A percentile compares a stretch with the other conserved stretches of the same genome.
phyloP scores from a whole-genome alignment of 768 basidiomycete species.

The Macrocybe gigantea region DNA sequence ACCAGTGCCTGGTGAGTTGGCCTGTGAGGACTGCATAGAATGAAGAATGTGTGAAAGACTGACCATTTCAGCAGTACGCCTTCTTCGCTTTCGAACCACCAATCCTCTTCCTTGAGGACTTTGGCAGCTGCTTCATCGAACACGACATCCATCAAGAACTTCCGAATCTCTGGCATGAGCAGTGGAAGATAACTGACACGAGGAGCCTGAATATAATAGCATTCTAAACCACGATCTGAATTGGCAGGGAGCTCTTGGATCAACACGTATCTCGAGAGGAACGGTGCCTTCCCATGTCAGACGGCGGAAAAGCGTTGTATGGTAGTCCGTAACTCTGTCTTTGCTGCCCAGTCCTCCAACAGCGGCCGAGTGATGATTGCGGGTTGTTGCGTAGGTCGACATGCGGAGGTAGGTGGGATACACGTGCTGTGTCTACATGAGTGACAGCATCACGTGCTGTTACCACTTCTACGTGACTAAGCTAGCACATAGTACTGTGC shows the following conservation, averaged over 20 bases:
- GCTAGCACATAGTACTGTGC: too few species aligned
- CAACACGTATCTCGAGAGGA: constrained; percentile 84
- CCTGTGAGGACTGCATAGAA: constrained; percentile 4
- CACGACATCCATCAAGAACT: constrained; percentile 87
- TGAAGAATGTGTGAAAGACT: constrained; percentile 17
- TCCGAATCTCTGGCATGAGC: constrained; percentile 80
- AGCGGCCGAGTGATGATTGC: constrained; percentile 35
- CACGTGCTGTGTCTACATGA: too few species aligned
- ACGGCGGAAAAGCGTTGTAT: constrained; percentile 78
- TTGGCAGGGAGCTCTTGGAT: constrained; percentile 87
- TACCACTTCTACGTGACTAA: too few species aligned
- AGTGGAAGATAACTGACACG: constrained; percentile 92
- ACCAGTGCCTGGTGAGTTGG: constrained; percentile 82
- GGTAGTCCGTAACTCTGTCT: constrained; percentile 40
- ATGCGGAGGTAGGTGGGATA: too few species aligned
- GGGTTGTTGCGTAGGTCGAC: constrained; percentile 40
- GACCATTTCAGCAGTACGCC: constrained; percentile 85
- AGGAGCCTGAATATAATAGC: constrained; percentile 87
- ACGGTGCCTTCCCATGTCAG: constrained; percentile 91
- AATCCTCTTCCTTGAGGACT: constrained; percentile 78
- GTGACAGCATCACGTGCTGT: too few species aligned
- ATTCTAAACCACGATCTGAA: constrained; percentile 84
- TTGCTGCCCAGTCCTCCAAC: constrained; percentile 23
- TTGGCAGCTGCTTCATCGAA: constrained; percentile 82
- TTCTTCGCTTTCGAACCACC: constrained; percentile 96